Base-by-base conservation (phyloP, 257 asterid genomes). In the Solanum commersonii region DNA sequence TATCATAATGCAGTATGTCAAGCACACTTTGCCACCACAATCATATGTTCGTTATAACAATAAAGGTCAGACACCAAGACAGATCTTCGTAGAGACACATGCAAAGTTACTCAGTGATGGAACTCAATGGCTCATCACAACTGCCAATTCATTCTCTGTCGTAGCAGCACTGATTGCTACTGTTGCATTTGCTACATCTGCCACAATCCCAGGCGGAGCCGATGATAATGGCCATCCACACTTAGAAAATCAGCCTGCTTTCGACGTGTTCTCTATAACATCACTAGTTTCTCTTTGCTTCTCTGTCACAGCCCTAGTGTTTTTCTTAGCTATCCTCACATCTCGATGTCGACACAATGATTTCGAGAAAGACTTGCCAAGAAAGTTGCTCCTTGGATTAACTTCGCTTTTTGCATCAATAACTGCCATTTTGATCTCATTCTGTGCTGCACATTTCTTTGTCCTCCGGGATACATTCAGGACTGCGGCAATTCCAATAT, bases 111-210 rank as follows among this genome's bases (percentile, higher is more conserved):
- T 90, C 52, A 74, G 90, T 67, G 88, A 87, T 3, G 95, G 95
- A n/a, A 88, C 86, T 33, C 60, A 89, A 0, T 95, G 98, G 98
- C 90, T 95, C 29, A 87, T 87, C 59, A 94, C 92, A 78, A 95
- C 98, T 44, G 92, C 98, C 3, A 93, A 95, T 63, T 95, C 98
- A 5, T 95, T 95, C 92, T 95, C 96, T 2, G 87, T 94, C 5
- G 63, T 93, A 3, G 96, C 95, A 3, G 95, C 96, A 11, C 95
- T 95, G 56, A 91, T 94, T 38, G 98, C 98, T 71, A 87, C 93
- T 6, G 95, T 93, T 12, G 95, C 96, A 22, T 94, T 93, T 29
- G 94, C 96, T 34, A 92, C 96, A 10, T 86, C 96, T 1, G 82
- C 95, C 83, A 82, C 96, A 2, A 90, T 95, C 40, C 96, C 96